Percentiles rank a stretch among this genome's conserved stretches.
Conservation (phyloP, 768 basidiomycete genomes). For the Dentipellis sp. region DNA sequence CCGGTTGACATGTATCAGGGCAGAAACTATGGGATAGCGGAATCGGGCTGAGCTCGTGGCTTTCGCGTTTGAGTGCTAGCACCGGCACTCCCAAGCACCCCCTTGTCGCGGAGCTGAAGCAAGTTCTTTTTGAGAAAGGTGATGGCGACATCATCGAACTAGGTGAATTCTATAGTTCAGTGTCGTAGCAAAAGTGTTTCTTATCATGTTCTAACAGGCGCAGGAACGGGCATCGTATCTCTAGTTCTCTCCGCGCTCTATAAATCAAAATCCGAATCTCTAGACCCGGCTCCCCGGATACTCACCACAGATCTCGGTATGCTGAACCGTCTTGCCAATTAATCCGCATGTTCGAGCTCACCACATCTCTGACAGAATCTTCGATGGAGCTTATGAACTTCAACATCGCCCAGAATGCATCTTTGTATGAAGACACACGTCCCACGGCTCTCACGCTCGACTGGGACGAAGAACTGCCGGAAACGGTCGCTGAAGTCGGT, state of each 20-base stretch:
- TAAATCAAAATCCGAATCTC: slow-evolving; percentile 9
- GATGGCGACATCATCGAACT: slow-evolving; percentile 53
- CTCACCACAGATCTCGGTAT: slow-evolving; percentile 16
- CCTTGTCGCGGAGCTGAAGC: slow-evolving; percentile 17
- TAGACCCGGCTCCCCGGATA: background rate
- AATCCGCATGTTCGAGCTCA: background rate
- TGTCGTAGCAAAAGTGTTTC: background rate
- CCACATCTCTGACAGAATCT: slow-evolving; percentile 37
- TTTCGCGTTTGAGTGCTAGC: slow-evolving; percentile 29
- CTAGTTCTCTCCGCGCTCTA: slow-evolving; percentile 53
- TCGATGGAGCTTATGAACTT: slow-evolving; percentile 73
- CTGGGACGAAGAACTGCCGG: slow-evolving; percentile 63
- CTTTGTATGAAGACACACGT: slow-evolving; percentile 21
- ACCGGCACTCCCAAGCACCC: background rate
- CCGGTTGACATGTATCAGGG: background rate
- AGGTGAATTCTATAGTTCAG: slow-evolving; percentile 31
- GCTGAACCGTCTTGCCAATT: background rate
- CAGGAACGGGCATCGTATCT: slow-evolving; percentile 80
- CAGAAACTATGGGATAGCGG: slow-evolving; percentile 99
- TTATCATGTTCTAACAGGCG: slow-evolving; percentile 35
- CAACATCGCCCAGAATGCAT: slow-evolving; percentile 47
- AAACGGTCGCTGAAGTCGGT: slow-evolving; percentile 27
- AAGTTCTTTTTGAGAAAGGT: slow-evolving; percentile 31
- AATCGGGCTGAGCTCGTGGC: slow-evolving; percentile 75
- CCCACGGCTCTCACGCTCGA: slow-evolving; percentile 43